Base-by-base conservation (phyloP, 495 filamentous ascomycete species). In the Neurospora discreta region DNA sequence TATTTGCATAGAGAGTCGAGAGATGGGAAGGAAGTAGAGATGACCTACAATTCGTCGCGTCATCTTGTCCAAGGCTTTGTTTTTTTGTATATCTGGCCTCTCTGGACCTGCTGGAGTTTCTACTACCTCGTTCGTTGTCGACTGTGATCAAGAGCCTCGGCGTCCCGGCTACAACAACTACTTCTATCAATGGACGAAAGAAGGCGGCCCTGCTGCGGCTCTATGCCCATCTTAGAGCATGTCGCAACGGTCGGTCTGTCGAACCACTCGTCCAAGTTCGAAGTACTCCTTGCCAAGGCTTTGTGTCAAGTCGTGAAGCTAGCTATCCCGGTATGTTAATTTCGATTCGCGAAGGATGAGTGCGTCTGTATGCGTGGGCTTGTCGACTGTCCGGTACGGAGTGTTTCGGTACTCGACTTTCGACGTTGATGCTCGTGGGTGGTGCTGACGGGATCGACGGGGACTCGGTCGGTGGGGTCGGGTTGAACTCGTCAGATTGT, bases 11-110 rank as follows among this genome's bases (percentile, higher is more conserved):
- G 11, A 60, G 13, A 60, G 15, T 20, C 40, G 26, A 71, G 23
- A 8, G 9, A 40, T n/a, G n/a, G n/a, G 6, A 36, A 39, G 33
- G 69, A 5, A 20, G 26, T 58, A 70, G 72, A 42, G 23, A 43
- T 7, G 39, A 78, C 80, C 69, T 79, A 84, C 83, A 77, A 84
- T 84, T 74, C 83, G 79, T 76, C 83, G 80, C 72, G 83, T 84
- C 83, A 84, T 72, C 30, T 69, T 69, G 39, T 16, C 30, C 11
- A 38, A 38, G 15, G 33, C 36, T 38, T 40, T 43, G 0, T 16
- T 70, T 8, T 58, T 70, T 1, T 70, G 39, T 70, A 52, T 70
- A 18, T 70, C 11, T 70, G 39, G n/a, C 40, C 40, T 9, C 30
- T 44, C 20, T 58, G 26, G 52, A 65, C 23, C 26, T 65, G 26